Percentiles rank a stretch among this genome's conserved stretches.
phyloP scores from a whole-genome alignment of 345 rosid species.

The Camelina neglecta region DNA sequence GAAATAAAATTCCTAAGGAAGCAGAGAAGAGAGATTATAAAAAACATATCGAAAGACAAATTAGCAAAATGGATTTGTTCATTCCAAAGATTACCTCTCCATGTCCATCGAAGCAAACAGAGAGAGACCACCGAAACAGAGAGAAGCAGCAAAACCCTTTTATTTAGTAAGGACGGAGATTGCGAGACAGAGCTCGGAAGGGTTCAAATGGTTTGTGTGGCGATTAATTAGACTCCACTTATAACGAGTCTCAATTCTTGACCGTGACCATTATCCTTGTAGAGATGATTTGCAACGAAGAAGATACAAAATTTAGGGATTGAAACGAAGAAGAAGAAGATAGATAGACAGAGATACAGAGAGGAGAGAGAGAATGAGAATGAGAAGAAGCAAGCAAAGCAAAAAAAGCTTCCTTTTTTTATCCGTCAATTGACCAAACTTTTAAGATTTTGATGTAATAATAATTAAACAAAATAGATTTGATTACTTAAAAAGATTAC shows the following conservation, averaged over 20 bases:
- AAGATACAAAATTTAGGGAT: constrained; percentile 30
- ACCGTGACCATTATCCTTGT: constrained; percentile 1
- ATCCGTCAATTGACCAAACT: constrained; percentile 37
- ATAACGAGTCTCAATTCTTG: constrained; percentile 3
- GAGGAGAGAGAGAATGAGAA: not conserved
- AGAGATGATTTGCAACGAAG: not conserved
- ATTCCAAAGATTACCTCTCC: constrained; percentile 52
- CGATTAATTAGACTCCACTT: constrained; percentile 24
- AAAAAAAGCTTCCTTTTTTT: constrained; percentile 20
- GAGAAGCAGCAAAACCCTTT: constrained; percentile 7
- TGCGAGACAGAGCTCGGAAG: constrained; percentile 18
- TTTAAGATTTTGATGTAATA: constrained; percentile 37
- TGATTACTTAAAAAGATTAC: not conserved
- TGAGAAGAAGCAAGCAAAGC: constrained; percentile 27
- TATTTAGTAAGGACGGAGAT: constrained; percentile 8
- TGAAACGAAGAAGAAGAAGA: not conserved
- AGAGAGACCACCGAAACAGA: constrained; percentile 48
- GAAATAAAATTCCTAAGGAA: not conserved
- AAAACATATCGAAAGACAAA: not conserved
- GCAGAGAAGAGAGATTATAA: not conserved
- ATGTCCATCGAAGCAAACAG: constrained; percentile 48
- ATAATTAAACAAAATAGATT: constrained; percentile 9
- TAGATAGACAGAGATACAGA: not conserved
- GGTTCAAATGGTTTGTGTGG: not conserved
- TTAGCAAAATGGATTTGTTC: not conserved